These are phyloP conservation scores for Aspergillus diversus DNA, from an alignment of 495 filamentous ascomycete species.

Conservation along the genomic window DNA sequence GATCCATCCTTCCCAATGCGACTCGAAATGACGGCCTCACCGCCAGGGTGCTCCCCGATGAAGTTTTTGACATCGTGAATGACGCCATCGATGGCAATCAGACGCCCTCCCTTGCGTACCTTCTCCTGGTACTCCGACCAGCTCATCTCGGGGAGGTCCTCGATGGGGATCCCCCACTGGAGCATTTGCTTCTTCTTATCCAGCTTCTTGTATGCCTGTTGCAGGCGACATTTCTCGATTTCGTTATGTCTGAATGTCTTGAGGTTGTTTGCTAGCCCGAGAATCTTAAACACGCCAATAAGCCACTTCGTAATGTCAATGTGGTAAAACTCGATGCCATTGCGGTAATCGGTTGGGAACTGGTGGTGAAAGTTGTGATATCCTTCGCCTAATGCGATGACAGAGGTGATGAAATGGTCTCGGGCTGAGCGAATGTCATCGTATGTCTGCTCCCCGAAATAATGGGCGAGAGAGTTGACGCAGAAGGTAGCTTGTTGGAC, in stretches of 20 bases:
- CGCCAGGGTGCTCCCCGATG: slow-evolving; percentile 96
- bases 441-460: slow-evolving; percentile 98
- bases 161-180: slow-evolving; percentile 94
- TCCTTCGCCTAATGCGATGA: slow-evolving; percentile 94
- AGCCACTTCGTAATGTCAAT: slow-evolving; percentile 99
- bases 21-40: slow-evolving; percentile 89
- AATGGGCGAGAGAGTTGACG: slow-evolving; percentile 98
- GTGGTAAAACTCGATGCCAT: slow-evolving; percentile 96
- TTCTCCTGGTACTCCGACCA: slow-evolving; percentile 95
- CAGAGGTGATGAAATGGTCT: slow-evolving; percentile 93
- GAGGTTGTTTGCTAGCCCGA: slow-evolving; percentile 91
- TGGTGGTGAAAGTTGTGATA: slow-evolving; percentile 99
- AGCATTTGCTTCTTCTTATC: slow-evolving; percentile 91
- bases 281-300: slow-evolving; percentile 92
- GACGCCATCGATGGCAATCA: slow-evolving; percentile 89
- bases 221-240: slow-evolving; percentile 97
- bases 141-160: slow-evolving; percentile 91
- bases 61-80: slow-evolving; percentile 95
- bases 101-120: slow-evolving; percentile 82
- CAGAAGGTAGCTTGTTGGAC: slow-evolving; percentile 99
- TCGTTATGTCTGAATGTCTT: slow-evolving; percentile 98
- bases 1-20: slow-evolving; percentile 97
- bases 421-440: slow-evolving; percentile 98
- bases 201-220: slow-evolving; percentile 98
- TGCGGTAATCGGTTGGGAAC: slow-evolving; percentile 98